These are phyloP conservation scores for Lecanicillium sp. DNA, from an alignment of 2,329 filamentous ascomycete genomes.

Conservation along the genomic window DNA sequence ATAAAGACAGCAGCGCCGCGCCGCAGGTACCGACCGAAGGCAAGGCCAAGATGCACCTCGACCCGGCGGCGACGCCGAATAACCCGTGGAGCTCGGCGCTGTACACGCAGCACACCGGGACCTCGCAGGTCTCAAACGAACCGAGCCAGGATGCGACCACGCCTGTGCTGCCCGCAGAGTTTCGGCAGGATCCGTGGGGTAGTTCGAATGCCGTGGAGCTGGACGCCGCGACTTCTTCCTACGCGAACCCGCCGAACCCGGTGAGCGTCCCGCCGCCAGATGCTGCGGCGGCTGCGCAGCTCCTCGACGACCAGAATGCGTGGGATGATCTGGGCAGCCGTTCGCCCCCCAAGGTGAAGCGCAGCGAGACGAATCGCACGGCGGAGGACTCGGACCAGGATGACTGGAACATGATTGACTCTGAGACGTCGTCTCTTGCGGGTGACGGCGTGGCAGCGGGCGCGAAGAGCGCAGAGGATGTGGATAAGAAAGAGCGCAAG, in stretches of 20 bases:
- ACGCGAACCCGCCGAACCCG: slow-evolving; percentile 30
- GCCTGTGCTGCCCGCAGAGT: slow-evolving; percentile 20
- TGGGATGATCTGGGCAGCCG: slow-evolving; percentile 44
- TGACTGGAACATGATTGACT: slow-evolving; percentile 48
- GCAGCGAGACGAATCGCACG: slow-evolving; percentile 36
- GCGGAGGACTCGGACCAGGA: slow-evolving; percentile 23
- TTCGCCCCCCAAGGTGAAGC: slow-evolving; percentile 23
- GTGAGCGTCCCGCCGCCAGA: slow-evolving; percentile 20
- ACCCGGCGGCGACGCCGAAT: slow-evolving; percentile 32
- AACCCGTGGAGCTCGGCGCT: slow-evolving; percentile 29
- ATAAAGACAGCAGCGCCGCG: slow-evolving; percentile 33
- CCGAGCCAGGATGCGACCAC: slow-evolving; percentile 11
- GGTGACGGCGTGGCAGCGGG: neutral
- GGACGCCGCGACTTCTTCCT: slow-evolving; percentile 27
- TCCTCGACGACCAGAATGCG: slow-evolving; percentile 35
- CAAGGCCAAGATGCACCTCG: slow-evolving; percentile 37
- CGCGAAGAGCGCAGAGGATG: neutral
- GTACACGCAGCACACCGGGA: slow-evolving; percentile 16
- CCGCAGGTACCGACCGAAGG: slow-evolving; percentile 28
- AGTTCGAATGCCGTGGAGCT: slow-evolving; percentile 24
- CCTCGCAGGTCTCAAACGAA: neutral
- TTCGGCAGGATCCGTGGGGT: slow-evolving; percentile 25
- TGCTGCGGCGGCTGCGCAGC: slow-evolving; percentile 31
- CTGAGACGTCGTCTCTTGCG: slow-evolving; percentile 26
- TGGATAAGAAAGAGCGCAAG: neutral